phyloP scores from a whole-genome alignment of 177 flowering plant species.

The Vitis hybrid region DNA sequence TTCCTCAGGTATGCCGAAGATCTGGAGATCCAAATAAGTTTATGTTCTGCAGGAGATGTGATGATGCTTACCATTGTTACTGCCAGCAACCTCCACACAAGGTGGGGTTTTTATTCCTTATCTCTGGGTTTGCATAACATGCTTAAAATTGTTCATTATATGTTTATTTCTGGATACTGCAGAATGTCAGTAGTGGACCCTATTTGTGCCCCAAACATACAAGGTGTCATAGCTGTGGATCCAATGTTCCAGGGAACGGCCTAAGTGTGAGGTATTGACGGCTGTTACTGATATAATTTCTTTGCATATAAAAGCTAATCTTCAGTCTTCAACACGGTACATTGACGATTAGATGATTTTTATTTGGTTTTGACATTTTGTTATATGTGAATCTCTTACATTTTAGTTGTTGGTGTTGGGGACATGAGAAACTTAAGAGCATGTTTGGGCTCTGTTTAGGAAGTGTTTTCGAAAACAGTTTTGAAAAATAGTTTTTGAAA shows the following conservation, averaged over 20 bases:
- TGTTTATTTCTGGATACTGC: slow-evolving; percentile 16
- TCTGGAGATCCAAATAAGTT: slow-evolving; percentile 93
- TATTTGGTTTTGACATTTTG: not conserved
- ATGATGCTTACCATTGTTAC: slow-evolving; percentile 95
- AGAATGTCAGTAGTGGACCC: slow-evolving; percentile 92
- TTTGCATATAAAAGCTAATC: slow-evolving; percentile 1
- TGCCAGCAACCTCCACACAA: slow-evolving; percentile 98
- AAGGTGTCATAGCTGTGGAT: slow-evolving; percentile 94
- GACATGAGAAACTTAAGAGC: not conserved
- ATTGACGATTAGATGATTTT: not conserved
- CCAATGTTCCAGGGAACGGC: slow-evolving; percentile 95
- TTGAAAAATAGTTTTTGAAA: no score
- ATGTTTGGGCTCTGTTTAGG: no score
- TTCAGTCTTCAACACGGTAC: not conserved
- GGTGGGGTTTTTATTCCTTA: slow-evolving; percentile 39
- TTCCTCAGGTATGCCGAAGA: slow-evolving; percentile 74
- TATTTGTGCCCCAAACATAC: slow-evolving; percentile 95
- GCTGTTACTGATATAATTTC: not conserved
- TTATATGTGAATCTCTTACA: not conserved
- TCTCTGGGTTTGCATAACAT: slow-evolving; percentile 2
- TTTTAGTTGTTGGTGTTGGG: not conserved
- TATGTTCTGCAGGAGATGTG: slow-evolving; percentile 97
- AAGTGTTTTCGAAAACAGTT: no score
- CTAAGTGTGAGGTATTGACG: slow-evolving; percentile 73
- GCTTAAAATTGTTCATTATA: not conserved